Base-by-base conservation (phyloP, 108 stramenopile genomes). In the Conticribra weissflogii region DNA sequence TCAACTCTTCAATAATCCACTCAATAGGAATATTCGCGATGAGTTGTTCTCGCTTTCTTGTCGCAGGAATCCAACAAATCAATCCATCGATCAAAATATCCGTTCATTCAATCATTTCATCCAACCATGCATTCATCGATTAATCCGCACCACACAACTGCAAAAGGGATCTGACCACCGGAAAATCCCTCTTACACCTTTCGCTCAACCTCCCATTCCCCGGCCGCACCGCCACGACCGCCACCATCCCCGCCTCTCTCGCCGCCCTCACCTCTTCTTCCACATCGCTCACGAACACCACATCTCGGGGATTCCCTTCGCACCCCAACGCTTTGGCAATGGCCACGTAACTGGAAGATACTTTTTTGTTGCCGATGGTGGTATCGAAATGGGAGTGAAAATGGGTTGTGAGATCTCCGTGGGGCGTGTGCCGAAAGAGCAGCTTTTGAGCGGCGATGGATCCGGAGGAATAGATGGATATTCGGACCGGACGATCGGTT, bases 391-490 rank as follows among this genome's bases (percentile, higher is more conserved):
- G 92, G 2, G 67, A 74, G 33, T 70, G 51, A n/a, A 98, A 47
- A 50, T 81, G 82, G 21, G 51, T 57, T 14, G 75, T 66, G n/a
- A 98, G 52, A 63, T 97, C 94, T 17, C 98, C 98, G 24, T 60
- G 48, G 8, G 25, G 53, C 21, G 92, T 87, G 64, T 93, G 64
- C 12, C 84, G 83, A 71, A 97, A 94, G 3, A 97, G 60, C 24
- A 96, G 81, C 64, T 88, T 90, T 76, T 97, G 97, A 2, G 94
- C 97, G 34, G 86, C 72, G 14, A 97, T 72, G 27, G 82, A 81
- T 12, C 96, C 96, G 5, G 94, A 96, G 25, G 89, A 89, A 52
- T 96, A 98, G 59, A 97, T 96, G 74, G 84, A 86, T 17, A 96
- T 84, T 29, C 63, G 53, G 27, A 91, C 70, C n/a, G n/a, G n/a